Conservation (phyloP, 2,329 filamentous ascomycete genomes). For the Apiospora kogelbergensis region DNA sequence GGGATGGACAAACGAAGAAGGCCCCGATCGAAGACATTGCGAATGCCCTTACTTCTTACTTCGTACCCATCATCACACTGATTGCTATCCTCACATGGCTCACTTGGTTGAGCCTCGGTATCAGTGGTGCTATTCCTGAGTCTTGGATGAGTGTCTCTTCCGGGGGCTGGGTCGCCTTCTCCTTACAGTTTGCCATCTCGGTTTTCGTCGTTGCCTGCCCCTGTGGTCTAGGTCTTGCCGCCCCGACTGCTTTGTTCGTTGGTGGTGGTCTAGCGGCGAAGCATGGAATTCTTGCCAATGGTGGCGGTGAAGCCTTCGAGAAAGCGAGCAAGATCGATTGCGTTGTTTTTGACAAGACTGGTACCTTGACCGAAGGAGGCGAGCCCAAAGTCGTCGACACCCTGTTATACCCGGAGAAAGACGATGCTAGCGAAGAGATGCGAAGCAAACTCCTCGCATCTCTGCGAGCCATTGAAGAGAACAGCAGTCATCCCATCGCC, state of each 20-base stretch:
- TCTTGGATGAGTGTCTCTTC: slow-evolving; percentile 54
- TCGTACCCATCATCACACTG: slow-evolving; percentile 71
- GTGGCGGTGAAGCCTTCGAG: slow-evolving; percentile 82
- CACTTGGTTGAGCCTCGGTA: slow-evolving; percentile 67
- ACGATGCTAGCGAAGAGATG: slow-evolving; percentile 24
- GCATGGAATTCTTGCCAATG: slow-evolving; percentile 78
- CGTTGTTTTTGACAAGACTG: slow-evolving; percentile 87
- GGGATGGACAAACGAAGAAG: slow-evolving; percentile 73
- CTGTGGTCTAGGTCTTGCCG: slow-evolving; percentile 81
- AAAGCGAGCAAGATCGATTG: slow-evolving; percentile 77
- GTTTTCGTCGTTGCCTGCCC: slow-evolving; percentile 88
- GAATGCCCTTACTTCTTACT: slow-evolving; percentile 71
- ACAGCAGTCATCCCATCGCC: slow-evolving; percentile 74
- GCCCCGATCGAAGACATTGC: slow-evolving; percentile 76
- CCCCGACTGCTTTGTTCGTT: slow-evolving; percentile 82
- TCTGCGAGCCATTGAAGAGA: slow-evolving; percentile 64
- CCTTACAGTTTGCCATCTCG: slow-evolving; percentile 79
- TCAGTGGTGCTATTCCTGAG: slow-evolving; percentile 54
- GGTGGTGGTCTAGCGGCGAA: slow-evolving; percentile 78
- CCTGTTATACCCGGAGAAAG: slow-evolving; percentile 36
- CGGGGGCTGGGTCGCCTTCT: slow-evolving; percentile 71
- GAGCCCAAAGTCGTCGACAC: slow-evolving; percentile 68
- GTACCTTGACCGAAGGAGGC: slow-evolving; percentile 73
- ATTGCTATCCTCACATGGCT: slow-evolving; percentile 71
- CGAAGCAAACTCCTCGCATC: slow-evolving; percentile 46